Evolutionary conservation across 805 yeast genomes (phyloP).

Genomic region (Metschnikowia lochheadii): DNA sequence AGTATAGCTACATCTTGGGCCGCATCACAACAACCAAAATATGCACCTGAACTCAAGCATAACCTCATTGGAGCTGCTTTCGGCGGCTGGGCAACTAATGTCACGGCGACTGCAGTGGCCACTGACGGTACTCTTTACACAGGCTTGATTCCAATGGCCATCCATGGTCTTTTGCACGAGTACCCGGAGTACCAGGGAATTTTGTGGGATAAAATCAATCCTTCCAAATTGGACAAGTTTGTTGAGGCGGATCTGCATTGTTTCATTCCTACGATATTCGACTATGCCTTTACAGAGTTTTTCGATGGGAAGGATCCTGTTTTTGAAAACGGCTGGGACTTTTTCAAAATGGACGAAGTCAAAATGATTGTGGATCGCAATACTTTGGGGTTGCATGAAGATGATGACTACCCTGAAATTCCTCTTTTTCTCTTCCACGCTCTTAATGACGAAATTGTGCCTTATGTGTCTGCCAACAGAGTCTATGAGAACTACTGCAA

Average conservation of each 20-base stretch:
- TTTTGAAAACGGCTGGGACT: constrained; percentile 5
- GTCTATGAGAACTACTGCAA: constrained; percentile 28
- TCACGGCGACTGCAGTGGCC: constrained; percentile 23
- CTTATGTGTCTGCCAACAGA: constrained; percentile 14
- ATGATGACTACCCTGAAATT: constrained; percentile 18
- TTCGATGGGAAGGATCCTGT: constrained; percentile 8
- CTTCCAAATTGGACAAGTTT: background rate
- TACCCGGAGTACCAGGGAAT: constrained; percentile 30
- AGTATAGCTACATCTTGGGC: constrained; percentile 38
- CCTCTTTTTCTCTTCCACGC: constrained; percentile 26
- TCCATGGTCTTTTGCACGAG: constrained; percentile 31
- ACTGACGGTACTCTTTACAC: constrained; percentile 27
- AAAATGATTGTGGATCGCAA: constrained; percentile 3
- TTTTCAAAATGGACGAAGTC: constrained; percentile 7
- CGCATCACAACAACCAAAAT: constrained; percentile 32
- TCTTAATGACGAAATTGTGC: constrained; percentile 21
- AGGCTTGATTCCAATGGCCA: constrained; percentile 28
- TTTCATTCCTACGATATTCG: constrained; percentile 3
- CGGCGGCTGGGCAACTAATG: constrained; percentile 38
- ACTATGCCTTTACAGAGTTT: constrained; percentile 6
- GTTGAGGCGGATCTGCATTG: constrained; percentile 6
- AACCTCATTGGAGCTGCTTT: constrained; percentile 29
- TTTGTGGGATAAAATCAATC: background rate
- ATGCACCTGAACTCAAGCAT: constrained; percentile 30
- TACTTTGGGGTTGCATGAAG: background rate